phyloP scores from a whole-genome alignment of 108 stramenopile genomes.

The Cylindrotheca closterium region DNA sequence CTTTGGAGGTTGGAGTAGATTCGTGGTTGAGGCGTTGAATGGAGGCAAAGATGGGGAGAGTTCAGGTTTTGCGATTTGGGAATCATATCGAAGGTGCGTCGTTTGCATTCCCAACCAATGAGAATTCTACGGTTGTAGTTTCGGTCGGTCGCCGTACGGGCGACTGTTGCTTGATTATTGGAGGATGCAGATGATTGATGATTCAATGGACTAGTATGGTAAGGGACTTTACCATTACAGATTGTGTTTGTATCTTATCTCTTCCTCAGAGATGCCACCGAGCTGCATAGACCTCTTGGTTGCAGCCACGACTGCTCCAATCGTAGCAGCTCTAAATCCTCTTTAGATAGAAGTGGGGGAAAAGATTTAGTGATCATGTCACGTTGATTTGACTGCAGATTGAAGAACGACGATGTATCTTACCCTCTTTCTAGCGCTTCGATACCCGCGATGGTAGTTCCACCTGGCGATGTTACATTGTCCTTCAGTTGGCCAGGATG shows the following conservation, averaged over 20 bases:
- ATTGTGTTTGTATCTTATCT: conserved; percentile 64
- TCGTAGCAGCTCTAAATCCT: conserved; percentile 69
- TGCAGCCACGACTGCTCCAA: conserved; percentile 73
- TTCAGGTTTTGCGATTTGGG: too few species aligned
- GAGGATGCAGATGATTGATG: background rate
- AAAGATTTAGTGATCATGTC: conserved; percentile 3
- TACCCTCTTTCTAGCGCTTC: conserved; percentile 89
- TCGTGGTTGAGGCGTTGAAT: too few species aligned
- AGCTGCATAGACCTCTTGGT: conserved; percentile 78
- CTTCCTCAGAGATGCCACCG: conserved; percentile 64
- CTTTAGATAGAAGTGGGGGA: conserved; percentile 26
- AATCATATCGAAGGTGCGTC: too few species aligned
- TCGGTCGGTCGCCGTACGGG: too few species aligned
- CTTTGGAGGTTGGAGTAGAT: too few species aligned
- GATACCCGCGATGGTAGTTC: conserved; percentile 94
- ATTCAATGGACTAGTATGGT: background rate
- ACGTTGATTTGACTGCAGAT: background rate
- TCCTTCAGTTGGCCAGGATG: conserved; percentile 95
- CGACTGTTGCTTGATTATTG: too few species aligned
- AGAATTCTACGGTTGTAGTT: too few species aligned
- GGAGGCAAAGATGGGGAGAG: too few species aligned
- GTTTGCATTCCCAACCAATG: too few species aligned
- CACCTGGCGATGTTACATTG: conserved; percentile 88
- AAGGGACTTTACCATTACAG: conserved; percentile 28
- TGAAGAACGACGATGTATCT: conserved; percentile 10